Base-by-base conservation (phyloP, 2,329 filamentous ascomycete species). In the Diaporthe sp. region DNA sequence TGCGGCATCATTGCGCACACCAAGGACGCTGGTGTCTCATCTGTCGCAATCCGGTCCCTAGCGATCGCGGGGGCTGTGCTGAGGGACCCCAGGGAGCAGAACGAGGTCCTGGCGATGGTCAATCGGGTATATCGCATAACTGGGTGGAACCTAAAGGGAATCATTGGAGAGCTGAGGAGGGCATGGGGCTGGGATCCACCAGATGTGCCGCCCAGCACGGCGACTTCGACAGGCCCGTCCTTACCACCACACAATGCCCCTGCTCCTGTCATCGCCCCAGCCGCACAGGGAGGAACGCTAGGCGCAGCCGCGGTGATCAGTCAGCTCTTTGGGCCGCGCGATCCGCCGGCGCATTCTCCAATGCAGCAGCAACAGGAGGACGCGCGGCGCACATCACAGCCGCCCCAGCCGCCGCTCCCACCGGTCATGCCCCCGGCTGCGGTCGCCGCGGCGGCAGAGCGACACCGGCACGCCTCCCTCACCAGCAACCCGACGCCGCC, bases 1-100 rank as follows among this genome's bases (percentile, higher is more conserved):
- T 98, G 96, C 80, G 96, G 96, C 19, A 97, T 98, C 76, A 92
- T 94, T 32, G 94, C 94, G 3, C 95, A 97, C 80, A 92, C 93
- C 69, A 94, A 95, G 79, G 95, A 97, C 80, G 88, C 91, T 35
- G 94, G 94, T 37, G 91, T 98, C 42, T 92, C 93, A 13, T 93
- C 91, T 66, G 92, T 97, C 13, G 94, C 94, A 3, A 90, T 97
- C 51, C 93, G 94, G 13, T 95, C 93, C 44, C 87, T 98, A 9
- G 92, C 92, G 51, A 93, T 97, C 72, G 94, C 94, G 2, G 93
- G 93, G 9, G 91, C 94, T 78, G 92, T 92, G 68, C 86, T 98
- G 5, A 90, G 89, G 0, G 88, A 91, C 70, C 87, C 88, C 5
- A 86, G 88, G 37, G 94, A 98, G 77, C 95, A 97, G 83, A 91